These are phyloP conservation scores for Melampsora occidentalis DNA, from an alignment of 1,284 basidiomycete species.

Conservation along the genomic window DNA sequence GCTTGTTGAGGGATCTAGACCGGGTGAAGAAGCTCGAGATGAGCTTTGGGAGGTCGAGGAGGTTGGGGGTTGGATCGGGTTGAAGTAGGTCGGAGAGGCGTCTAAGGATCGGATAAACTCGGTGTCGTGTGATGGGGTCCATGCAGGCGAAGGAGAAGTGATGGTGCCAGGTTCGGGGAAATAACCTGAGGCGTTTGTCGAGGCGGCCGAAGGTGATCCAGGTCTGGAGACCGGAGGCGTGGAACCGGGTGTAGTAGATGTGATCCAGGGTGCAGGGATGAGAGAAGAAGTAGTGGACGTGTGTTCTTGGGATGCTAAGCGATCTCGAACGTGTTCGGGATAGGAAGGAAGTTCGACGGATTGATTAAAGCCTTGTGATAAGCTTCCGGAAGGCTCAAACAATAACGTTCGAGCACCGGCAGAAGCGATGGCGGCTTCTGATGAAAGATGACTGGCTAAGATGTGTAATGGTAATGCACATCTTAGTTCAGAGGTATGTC, in stretches of 20 bases:
- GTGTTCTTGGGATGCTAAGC: constrained; percentile 75
- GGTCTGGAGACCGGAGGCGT: constrained; percentile 48
- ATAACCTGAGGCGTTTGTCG: not conserved
- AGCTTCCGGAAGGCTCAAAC: constrained; percentile 57
- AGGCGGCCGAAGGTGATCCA: constrained; percentile 20
- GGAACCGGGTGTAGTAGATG: constrained; percentile 46
- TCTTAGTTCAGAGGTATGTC: constrained; percentile 72
- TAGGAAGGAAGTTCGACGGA: constrained; percentile 75
- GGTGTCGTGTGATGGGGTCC: constrained; percentile 21
- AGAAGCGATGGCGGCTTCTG: constrained; percentile 70
- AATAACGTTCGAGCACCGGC: constrained; percentile 68
- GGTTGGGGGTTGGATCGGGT: constrained; percentile 47
- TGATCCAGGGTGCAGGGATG: constrained; percentile 48
- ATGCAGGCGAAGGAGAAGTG: constrained; percentile 7
- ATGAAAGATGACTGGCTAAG: constrained; percentile 68
- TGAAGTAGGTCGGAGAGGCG: constrained; percentile 22
- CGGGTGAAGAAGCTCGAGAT: constrained; percentile 27
- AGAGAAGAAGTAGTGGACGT: constrained; percentile 56
- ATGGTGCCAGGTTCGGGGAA: constrained; percentile 10
- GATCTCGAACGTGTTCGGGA: constrained; percentile 78
- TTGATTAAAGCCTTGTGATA: constrained; percentile 53
- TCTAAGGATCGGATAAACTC: constrained; percentile 55
- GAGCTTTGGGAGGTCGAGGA: constrained; percentile 9
- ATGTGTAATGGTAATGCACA: constrained; percentile 84
- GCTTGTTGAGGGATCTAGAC: no score